Evolutionary conservation across 139 green algal genomes (phyloP), one percentile per base, ranked within the genome.

Genomic region (Zygnema circumcarinatum): DNA sequence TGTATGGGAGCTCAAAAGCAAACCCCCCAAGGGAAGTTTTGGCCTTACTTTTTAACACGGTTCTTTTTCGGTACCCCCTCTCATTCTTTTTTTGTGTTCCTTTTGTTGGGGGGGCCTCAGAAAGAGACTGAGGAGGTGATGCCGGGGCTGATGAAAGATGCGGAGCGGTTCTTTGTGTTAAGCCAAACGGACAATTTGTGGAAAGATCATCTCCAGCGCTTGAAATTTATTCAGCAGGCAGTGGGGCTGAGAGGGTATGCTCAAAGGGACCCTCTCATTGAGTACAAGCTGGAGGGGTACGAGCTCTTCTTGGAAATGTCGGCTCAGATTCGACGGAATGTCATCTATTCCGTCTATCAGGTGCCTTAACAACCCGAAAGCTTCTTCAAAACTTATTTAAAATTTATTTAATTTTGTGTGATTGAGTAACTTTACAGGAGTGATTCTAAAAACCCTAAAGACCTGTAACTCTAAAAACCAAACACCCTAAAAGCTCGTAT

Each of bases 241-340:
- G 96, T 99, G 74, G 94, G 95, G 35, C 92, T 99, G 84, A 93
- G 96, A 3, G 96, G 96, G 22, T 97, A 96, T 68, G 95, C 94
- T 16, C 94, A 97, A 89, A 93, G 92, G 67, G 97, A 99, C 91
- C 97, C 97, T 0, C 93, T 99, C 36, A 98, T 95, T 2, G 97
- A 99, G 94, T 99, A 98, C 94, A 99, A 99, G 94, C 93, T 99
- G 31, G 97, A 99, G 92, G 97, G 95, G 0, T 98, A 96, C 89
- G 92, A 96, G 76, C 93, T 98, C 41, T 98, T 96, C 83, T 67
- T 95, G 87, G 94, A 96, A 69, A 96, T 98, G 94, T 95, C 94
- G 93, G 94, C 94, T 29, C 90, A 96, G 87, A 97, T 98, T 39
- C 92, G 96, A 32, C 92, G 97, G 32, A 99, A 99, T 76, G 95